A percentile compares a stretch with the other conserved stretches of the same genome.
Conservation (phyloP, 805 yeast genomes). For the Jamesozyma jinghongensis region DNA sequence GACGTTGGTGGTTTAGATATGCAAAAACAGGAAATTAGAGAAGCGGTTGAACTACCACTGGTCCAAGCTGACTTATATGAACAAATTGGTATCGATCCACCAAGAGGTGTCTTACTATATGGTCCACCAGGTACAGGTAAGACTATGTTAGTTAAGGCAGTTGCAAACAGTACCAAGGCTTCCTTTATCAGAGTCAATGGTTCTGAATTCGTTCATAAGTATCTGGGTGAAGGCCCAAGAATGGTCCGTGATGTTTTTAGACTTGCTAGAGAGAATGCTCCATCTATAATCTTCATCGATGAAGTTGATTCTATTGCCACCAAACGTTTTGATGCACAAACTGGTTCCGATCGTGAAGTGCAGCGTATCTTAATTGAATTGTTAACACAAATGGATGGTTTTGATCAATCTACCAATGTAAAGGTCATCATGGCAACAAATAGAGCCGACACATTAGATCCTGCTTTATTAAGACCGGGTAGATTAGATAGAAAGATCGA, state of each 20-base stretch:
- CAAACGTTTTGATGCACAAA: slow-evolving; percentile 97
- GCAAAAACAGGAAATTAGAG: slow-evolving; percentile 98
- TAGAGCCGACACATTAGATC: slow-evolving; percentile 98
- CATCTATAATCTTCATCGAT: slow-evolving; percentile 93
- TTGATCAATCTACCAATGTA: slow-evolving; percentile 89
- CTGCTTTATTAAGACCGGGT: slow-evolving; percentile 96
- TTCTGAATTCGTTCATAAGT: slow-evolving; percentile 96
- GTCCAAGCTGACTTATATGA: slow-evolving; percentile 92
- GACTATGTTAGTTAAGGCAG: slow-evolving; percentile 98
- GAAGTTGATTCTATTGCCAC: slow-evolving; percentile 99
- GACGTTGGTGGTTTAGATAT: slow-evolving; percentile 98
- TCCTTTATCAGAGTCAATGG: slow-evolving; percentile 95
- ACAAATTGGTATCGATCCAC: slow-evolving; percentile 98
- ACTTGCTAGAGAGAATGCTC: slow-evolving; percentile 94
- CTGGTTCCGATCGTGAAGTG: slow-evolving; percentile 99
- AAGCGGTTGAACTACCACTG: slow-evolving; percentile 94
- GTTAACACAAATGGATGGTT: slow-evolving; percentile 98
- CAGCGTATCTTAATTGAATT: slow-evolving; percentile 94
- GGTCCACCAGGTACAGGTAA: slow-evolving; percentile 99
- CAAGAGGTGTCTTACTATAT: slow-evolving; percentile 91
- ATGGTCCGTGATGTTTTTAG: slow-evolving; percentile 98
- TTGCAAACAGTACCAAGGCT: slow-evolving; percentile 93
- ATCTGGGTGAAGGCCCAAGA: slow-evolving; percentile 98
- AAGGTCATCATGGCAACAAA: slow-evolving; percentile 99
- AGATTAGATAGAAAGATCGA: slow-evolving; percentile 97